Evolutionary conservation across 83 land plant species (phyloP), one percentile per base, ranked within the genome.

Genomic region (Thuja plicata): DNA sequence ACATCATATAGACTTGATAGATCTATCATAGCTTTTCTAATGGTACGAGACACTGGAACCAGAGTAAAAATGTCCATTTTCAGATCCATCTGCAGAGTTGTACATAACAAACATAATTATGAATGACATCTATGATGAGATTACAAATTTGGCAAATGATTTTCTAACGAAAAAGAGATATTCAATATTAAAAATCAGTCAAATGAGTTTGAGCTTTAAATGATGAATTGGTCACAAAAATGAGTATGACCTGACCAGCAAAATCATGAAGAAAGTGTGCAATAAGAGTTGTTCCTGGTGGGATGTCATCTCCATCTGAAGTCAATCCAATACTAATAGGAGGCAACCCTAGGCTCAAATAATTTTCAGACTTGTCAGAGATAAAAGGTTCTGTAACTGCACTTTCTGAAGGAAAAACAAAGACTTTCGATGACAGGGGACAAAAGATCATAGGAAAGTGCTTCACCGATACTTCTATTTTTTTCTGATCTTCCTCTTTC

Each of bases 331-430:
- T 93, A 87, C 88, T 93, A 37, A 95, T 48, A 5, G 96, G 91
- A 84, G 99, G 99, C 55, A 97, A 91, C 15, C 97, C 97, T 52
- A 93, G 93, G 88, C 99, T 93, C 62, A 97, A 89, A 35, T n/a
- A n/a, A n/a, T n/a, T n/a, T n/a, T n/a, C n/a, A n/a, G n/a, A n/a
- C n/a, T n/a, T n/a, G n/a, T n/a, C 87, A 87, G 97, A 95, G 55
- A 98, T 88, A 85, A 91, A 91, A 48, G 96, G 94, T 91, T 93
- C 96, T 55, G 98, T 92, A 89, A 94, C 87, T 73, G 94, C 90
- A 84, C 96, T 97, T 43, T 93, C 95, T 87, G 97, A 98, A 66
- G 99, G 99, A n/a, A 98, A 91, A 66, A 98, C 95, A 91, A 98
- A 97, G 24, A 94, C 89, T 52, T 91, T 92, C 24, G 96, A 92